Conservation (phyloP, 306 rosid genomes). For the Herpetospermum pedunculosum region DNA sequence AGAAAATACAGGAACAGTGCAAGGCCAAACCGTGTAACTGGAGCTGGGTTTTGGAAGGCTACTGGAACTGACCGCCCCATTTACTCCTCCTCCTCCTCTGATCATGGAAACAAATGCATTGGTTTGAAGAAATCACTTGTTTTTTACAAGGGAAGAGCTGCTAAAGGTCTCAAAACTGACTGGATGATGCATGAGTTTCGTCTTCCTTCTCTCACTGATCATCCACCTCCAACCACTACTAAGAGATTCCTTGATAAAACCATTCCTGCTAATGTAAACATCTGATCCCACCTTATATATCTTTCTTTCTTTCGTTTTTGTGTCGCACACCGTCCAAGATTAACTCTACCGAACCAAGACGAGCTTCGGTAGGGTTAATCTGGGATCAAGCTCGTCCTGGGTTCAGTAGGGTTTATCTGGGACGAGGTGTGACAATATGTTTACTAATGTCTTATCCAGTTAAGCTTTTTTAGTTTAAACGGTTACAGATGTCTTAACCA, state of each 20-base stretch:
- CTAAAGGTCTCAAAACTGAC: constrained; percentile 85
- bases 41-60: constrained; percentile 97
- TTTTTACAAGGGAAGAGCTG: constrained; percentile 88
- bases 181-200: constrained; percentile 99
- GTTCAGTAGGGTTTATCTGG: too few species aligned
- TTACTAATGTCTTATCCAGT: too few species aligned
- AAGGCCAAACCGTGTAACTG: constrained; percentile 89
- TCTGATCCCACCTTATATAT: neutral
- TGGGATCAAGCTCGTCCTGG: too few species aligned
- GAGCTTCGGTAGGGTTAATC: too few species aligned
- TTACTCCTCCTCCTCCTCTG: too few species aligned
- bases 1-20: constrained; percentile 94
- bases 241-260: neutral
- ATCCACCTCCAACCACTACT: constrained; percentile 24
- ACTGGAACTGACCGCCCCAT: constrained; percentile 91
- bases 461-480: too few species aligned
- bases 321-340: too few species aligned
- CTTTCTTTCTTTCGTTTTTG: neutral
- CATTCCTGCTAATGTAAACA: constrained; percentile 2
- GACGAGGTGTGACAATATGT: too few species aligned
- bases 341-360: too few species aligned
- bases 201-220: constrained; percentile 55
- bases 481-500: too few species aligned
- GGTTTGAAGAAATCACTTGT: constrained; percentile 90
- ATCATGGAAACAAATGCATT: constrained; percentile 72